Evolutionary conservation across 805 yeast genomes (phyloP).

Genomic region (Yamadazyma scolyti): DNA sequence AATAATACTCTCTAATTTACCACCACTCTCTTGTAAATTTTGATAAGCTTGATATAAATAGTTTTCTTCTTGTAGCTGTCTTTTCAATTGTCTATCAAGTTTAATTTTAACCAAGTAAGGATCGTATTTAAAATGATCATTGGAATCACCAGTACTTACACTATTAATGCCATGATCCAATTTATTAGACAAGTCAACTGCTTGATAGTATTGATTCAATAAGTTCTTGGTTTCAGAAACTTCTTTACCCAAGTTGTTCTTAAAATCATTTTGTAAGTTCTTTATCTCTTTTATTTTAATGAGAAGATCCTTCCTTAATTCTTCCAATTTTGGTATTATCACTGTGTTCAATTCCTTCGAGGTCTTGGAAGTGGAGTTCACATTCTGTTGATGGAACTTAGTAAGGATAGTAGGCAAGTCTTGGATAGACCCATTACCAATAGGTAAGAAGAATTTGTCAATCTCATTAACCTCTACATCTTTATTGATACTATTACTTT

Average conservation of each 20-base stretch:
- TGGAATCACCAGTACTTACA: slow-evolving; percentile 9
- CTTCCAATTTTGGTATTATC: slow-evolving; percentile 53
- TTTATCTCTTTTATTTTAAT: slow-evolving; percentile 86
- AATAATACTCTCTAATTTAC: slow-evolving; percentile 81
- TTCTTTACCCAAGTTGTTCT: slow-evolving; percentile 68
- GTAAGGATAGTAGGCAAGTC: slow-evolving; percentile 72
- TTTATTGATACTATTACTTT: slow-evolving; percentile 5
- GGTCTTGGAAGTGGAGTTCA: slow-evolving; percentile 35
- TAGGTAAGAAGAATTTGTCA: slow-evolving; percentile 62
- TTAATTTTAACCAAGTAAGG: slow-evolving; percentile 73
- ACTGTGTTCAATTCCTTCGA: slow-evolving; percentile 47
- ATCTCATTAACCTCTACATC: slow-evolving; percentile 30
- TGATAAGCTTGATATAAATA: slow-evolving; percentile 83
- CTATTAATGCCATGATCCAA: slow-evolving; percentile 22
- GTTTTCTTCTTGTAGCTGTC: slow-evolving; percentile 79
- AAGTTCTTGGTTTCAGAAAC: slow-evolving; percentile 30
- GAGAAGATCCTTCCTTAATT: slow-evolving; percentile 64
- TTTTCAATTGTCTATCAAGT: slow-evolving; percentile 73
- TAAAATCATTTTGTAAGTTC: slow-evolving; percentile 79
- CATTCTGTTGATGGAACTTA: slow-evolving; percentile 44
- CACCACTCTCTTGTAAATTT: slow-evolving; percentile 83
- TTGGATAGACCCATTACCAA: slow-evolving; percentile 70
- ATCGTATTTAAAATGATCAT: slow-evolving; percentile 51
- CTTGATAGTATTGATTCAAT: slow-evolving; percentile 49
- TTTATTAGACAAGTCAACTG: slow-evolving; percentile 62